phyloP scores from a whole-genome alignment of 225 moss, liverwort and hornwort species.

The Pseudisothecium myosuroides region DNA sequence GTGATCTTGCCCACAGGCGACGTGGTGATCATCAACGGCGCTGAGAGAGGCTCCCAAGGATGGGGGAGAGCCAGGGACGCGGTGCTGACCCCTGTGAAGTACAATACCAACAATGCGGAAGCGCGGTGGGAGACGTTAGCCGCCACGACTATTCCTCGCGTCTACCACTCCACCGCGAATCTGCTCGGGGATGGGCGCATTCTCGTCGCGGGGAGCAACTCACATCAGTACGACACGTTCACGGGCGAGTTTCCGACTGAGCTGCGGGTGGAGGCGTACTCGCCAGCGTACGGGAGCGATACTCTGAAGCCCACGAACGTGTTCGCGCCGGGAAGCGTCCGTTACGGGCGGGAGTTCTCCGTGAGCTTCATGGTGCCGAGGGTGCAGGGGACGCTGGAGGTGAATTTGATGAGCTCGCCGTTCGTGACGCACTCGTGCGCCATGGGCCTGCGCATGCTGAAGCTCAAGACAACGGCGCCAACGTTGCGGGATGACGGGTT shows the following conservation, averaged over 20 bases:
- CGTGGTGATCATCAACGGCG: conserved; percentile 74
- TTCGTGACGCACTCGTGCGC: conserved; percentile 68
- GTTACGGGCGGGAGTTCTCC: conserved; percentile 2
- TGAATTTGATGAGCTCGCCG: conserved; percentile 38
- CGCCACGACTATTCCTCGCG: not conserved
- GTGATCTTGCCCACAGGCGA: conserved; percentile 43
- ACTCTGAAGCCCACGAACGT: not conserved
- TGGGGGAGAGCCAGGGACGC: conserved; percentile 41
- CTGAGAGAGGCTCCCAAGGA: conserved; percentile 46
- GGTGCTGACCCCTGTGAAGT: conserved; percentile 44
- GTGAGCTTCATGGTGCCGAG: not conserved
- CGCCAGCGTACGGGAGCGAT: conserved; percentile 7
- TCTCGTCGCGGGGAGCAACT: conserved; percentile 35
- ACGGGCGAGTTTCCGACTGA: conserved; percentile 27
- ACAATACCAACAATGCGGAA: not conserved
- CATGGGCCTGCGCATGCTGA: conserved; percentile 60
- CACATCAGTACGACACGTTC: not conserved
- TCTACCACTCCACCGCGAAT: conserved; percentile 43
- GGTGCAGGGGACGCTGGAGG: conserved; percentile 8
- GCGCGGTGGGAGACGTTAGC: not conserved
- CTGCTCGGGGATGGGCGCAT: conserved; percentile 26
- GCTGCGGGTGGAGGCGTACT: conserved; percentile 33
- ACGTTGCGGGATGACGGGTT: not conserved
- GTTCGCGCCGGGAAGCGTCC: not conserved
- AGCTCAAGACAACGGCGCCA: conserved; percentile 15